Evolutionary conservation across 192 early-diverging fungal genomes (phyloP).

Genomic region (Mortierella alpina): DNA sequence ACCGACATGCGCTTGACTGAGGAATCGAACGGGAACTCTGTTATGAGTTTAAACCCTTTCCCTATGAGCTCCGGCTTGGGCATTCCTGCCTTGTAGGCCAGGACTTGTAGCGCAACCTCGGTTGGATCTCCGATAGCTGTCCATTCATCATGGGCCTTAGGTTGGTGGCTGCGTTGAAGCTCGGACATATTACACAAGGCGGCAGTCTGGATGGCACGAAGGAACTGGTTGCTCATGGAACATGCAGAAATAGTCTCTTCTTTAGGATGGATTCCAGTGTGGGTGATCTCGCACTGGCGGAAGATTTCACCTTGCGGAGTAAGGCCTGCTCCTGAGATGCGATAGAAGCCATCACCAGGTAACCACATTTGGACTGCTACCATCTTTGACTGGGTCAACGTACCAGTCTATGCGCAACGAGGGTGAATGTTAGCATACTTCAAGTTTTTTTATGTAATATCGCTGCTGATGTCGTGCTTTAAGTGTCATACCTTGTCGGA

Average conservation of each 20-base stretch:
- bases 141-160: constrained; percentile 71
- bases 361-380: constrained; percentile 85
- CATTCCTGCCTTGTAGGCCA: constrained; percentile 82
- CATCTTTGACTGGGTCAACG: constrained; percentile 96
- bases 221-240: constrained; percentile 54
- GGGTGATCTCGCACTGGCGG: constrained; percentile 34
- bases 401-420: constrained; percentile 69
- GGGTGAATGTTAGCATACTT: neutral
- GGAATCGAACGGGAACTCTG: constrained; percentile 73
- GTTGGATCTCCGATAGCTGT: constrained; percentile 89
- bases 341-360: constrained; percentile 75
- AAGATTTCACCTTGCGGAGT: constrained; percentile 65
- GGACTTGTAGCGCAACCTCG: constrained; percentile 91
- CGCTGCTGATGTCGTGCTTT: too few species aligned
- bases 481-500: constrained; percentile 78
- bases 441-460: too few species aligned
- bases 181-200: constrained; percentile 90
- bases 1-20: constrained; percentile 92
- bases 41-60: constrained; percentile 49
- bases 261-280: constrained; percentile 15
- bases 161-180: constrained; percentile 65
- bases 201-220: constrained; percentile 64
- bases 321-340: constrained; percentile 74
- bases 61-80: constrained; percentile 72
- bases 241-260: constrained; percentile 46